Base-by-base conservation (phyloP, 805 yeast species). In the Hanseniaspora taiwanica region DNA sequence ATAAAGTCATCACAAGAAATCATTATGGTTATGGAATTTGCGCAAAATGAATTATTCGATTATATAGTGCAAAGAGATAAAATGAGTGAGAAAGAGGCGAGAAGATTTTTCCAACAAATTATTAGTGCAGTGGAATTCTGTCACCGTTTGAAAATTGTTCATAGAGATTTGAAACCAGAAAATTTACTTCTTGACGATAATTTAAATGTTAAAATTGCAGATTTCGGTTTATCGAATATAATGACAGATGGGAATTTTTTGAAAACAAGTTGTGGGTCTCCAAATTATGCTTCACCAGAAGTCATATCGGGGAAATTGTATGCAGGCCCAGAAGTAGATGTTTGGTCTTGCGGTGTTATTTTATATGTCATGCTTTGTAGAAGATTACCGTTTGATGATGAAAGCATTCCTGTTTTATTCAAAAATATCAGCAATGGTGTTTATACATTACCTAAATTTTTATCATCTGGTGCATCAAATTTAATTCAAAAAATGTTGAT, bases 301-400 rank as follows among this genome's bases (percentile, higher is more conserved):
- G 96, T 87, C 21, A 87, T 87, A 43, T 76, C 87, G 45, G 96
- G 96, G 27, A 85, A 89, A 57, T 68, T 89, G 40, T 89, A 87
- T 52, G 97, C 96, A 2, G 97, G 97, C 8, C 96, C 97, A 2
- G 96, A 89, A 61, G 96, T 89, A 37, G 97, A 87, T 59, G 96
- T 87, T 41, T 87, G 97, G 97, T 81, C 94, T 0, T 82, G 94
- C 55, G 97, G 97, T 52, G 96, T 89, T 31, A 86, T 89, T 37
- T 66, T 87, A 40, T 89, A 87, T 51, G 97, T 87, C 40, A 87
- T 87, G 96, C 68, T 89, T 39, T 87, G 96, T 61, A 96, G 97
- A 31, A 69, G 96, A 51, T 69, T 87, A 51, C 97, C 97, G 12
- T 87, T 87, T 58, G 97, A 87, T 61, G 97, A 87, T 60, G 97